Base-by-base conservation (phyloP, 176 grass and related monocot genomes). In the Typha latifolia region DNA sequence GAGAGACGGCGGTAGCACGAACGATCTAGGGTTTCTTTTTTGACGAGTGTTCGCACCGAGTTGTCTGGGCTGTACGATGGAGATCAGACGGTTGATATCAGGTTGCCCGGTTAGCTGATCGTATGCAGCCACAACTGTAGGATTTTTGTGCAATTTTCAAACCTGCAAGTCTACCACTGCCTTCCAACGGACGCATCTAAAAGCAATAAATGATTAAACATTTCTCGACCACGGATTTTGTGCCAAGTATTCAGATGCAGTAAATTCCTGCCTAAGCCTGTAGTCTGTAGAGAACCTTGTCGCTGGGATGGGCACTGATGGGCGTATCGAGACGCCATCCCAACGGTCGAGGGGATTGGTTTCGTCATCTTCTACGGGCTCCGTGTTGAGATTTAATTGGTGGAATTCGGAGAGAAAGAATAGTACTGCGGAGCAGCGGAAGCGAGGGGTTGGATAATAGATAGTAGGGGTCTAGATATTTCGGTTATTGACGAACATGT, bases 11-110 rank as follows among this genome's bases (percentile, higher is more conserved):
- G 53, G 53, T 21, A 21, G 53, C 53, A 59, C 53, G 18, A 59
- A 43, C 68, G 50, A 61, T 55, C 73, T 79, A 84, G 76, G 82
- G 76, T 79, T 84, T 78, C 63, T 32, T 16, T n/a, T 43, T 16
- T 43, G 8, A 34, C 63, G 53, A 21, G 52, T 14, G 29, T 12
- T 34, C 2, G 32, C 69, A 16, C 31, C 19, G 53, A 64, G 47
- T 20, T 12, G 9, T 2, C 4, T 14, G n/a, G 49, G 5, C 72
- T 62, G 62, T 66, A 34, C 16, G 72, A 66, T 74, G 47, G 4
- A 23, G 16, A 74, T 69, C 71, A 52, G 53, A 74, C 71, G 59
- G 56, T 51, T 0, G 9, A 3, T 2, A 31, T 64, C 47, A 12
- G 21, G 48, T 32, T 6, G 32, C 0, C 20, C 49, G 0, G 11